phyloP scores from a whole-genome alignment of 73 alveolate species.

The Symbiodinium natans region DNA sequence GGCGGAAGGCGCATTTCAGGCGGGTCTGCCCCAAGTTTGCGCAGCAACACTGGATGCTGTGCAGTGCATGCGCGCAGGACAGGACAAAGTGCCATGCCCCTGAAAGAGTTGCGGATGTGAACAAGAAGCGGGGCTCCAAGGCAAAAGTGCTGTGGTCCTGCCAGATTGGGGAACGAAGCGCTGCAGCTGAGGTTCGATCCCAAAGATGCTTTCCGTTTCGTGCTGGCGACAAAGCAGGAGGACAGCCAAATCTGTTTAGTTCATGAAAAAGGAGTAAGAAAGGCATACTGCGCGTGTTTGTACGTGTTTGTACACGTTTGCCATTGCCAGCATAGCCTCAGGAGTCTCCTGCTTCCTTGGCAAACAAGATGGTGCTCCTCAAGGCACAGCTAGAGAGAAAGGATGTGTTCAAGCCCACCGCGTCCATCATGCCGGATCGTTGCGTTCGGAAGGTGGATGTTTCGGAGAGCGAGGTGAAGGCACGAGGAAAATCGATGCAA shows the following conservation, averaged over 20 bases:
- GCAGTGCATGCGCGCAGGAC: not conserved
- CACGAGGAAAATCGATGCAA: not conserved
- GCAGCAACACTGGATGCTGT: not conserved
- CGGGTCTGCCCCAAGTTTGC: not conserved
- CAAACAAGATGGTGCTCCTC: constrained; percentile 40
- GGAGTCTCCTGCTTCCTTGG: constrained; percentile 62
- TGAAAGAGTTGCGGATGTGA: constrained; percentile 82
- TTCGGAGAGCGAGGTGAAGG: constrained; percentile 65
- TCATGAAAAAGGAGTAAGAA: no score
- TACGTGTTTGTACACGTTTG: no score
- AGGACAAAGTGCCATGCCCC: constrained; percentile 87
- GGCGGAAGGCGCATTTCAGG: constrained; percentile 90
- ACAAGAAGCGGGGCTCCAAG: constrained; percentile 56
- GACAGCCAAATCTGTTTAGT: not conserved
- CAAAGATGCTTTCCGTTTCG: constrained; percentile 62
- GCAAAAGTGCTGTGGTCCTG: not conserved
- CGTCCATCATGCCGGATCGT: not conserved
- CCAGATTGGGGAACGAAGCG: no score
- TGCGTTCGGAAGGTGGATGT: constrained; percentile 47
- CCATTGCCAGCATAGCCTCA: not conserved
- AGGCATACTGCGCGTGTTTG: not conserved
- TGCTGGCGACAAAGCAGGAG: constrained; percentile 74
- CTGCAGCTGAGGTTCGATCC: constrained; percentile 58
- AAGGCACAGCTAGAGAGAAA: not conserved
- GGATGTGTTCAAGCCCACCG: not conserved